Evolutionary conservation across 768 basidiomycete genomes (phyloP), one percentile per base, ranked within the genome.

Genomic region (Trametes sanguinea): DNA sequence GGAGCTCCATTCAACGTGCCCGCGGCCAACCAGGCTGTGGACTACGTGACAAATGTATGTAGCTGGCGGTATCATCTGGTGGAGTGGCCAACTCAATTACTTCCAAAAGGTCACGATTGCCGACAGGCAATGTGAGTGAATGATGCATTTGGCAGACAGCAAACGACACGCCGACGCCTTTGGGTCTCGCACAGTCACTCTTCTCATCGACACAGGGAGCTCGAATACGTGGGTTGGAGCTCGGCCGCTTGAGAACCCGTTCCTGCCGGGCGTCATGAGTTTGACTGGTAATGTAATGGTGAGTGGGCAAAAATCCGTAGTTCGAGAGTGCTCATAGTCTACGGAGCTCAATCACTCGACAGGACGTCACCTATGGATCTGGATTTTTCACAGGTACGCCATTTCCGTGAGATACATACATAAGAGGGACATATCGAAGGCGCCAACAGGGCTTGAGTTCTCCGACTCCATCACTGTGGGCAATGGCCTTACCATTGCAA

Each of bases 211-310:
- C 57, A 86, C 83, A 0, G 81, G 73, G 66, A 78, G 75, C 73
- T 80, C 74, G 29, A 83, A 83, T 68, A 83, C 82, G 11, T 86
- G 83, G 84, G 68, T 85, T 35, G 83, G 83, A 33, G 83, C 83
- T 2, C 64, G 33, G 10, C 39, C 55, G 0, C 29, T 48, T 2
- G 69, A 67, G 47, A 77, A 73, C 54, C 54, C 70, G 17, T 86
- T 81, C 72, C 71, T 67, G 0, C 75, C 72, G 8, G 80, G 81
- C 0, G 69, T 67, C 17, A 78, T 77, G 57, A 69, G 71, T 32
- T 61, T 60, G 45, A 77, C 75, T 4, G 71, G 72, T 0, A 70
- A 67, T 16, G 57, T 57, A 1, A 73, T 71, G 9, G 63, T 67
- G n/a, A n/a, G n/a, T n/a, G n/a, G n/a, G n/a, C n/a, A n/a, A n/a